These are phyloP conservation scores for Austroboletus niveus DNA, from an alignment of 1,284 basidiomycete genomes.

Conservation along the genomic window DNA sequence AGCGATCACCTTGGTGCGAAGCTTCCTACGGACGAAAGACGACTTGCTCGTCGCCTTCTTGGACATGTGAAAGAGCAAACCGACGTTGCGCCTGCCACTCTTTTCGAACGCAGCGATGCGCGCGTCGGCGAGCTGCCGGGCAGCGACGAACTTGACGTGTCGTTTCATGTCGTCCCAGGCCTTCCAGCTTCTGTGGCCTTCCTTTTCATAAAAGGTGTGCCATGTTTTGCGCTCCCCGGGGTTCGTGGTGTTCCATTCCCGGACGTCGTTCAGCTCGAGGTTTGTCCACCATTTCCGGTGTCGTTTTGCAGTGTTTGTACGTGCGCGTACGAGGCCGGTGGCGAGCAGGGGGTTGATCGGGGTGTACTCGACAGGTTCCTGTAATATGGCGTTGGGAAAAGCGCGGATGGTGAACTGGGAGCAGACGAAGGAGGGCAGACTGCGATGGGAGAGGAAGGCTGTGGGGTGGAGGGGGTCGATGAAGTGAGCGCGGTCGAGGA, in stretches of 20 bases:
- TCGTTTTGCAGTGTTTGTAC: background rate
- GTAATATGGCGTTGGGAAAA: slow-evolving; percentile 26
- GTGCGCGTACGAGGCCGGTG: slow-evolving; percentile 5
- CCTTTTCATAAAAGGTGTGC: background rate
- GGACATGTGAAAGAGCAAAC: slow-evolving; percentile 8
- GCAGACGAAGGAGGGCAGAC: slow-evolving; percentile 20
- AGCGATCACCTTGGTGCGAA: slow-evolving; percentile 25
- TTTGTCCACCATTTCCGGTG: background rate
- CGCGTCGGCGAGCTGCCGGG: no score
- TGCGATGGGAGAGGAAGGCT: slow-evolving; percentile 5
- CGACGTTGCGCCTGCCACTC: no score
- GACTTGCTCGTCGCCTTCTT: slow-evolving; percentile 32
- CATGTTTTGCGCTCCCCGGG: background rate
- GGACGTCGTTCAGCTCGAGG: background rate
- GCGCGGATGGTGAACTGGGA: slow-evolving; percentile 27
- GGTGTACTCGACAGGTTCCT: slow-evolving; percentile 10
- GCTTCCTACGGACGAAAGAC: slow-evolving; percentile 21
- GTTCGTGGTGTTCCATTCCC: background rate
- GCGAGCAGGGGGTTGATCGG: slow-evolving; percentile 17
- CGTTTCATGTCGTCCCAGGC: background rate
- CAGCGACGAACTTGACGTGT: background rate
- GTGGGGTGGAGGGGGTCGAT: slow-evolving; percentile 26
- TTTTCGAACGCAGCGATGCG: background rate
- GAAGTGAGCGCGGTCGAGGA: slow-evolving; percentile 8
- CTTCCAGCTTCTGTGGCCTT: no score